Conservation (phyloP, 2,329 filamentous ascomycete genomes). For the Verticillium alfalfae region DNA sequence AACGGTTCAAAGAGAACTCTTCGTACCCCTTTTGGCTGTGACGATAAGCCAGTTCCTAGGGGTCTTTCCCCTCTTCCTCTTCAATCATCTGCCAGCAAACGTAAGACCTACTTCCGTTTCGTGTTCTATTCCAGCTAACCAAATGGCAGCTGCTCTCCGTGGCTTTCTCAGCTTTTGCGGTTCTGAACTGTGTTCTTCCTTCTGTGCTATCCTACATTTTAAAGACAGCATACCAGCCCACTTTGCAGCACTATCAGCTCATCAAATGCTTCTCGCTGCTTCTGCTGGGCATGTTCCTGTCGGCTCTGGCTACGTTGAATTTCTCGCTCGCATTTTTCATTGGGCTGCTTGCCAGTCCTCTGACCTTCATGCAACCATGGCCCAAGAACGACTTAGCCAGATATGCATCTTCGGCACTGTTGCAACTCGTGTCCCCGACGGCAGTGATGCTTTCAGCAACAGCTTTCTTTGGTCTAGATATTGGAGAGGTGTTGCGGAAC, state of each 20-base stretch:
- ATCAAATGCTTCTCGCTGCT: conserved; percentile 91
- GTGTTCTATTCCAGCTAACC: not conserved
- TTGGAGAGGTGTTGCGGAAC: conserved; percentile 59
- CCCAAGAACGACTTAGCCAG: conserved; percentile 29
- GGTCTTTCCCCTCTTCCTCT: conserved; percentile 76
- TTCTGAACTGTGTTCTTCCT: conserved; percentile 51
- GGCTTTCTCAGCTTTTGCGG: conserved; percentile 53
- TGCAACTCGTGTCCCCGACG: conserved; percentile 59
- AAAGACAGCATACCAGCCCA: conserved; percentile 44
- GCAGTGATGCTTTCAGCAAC: conserved; percentile 46
- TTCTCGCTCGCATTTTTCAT: conserved; percentile 86
- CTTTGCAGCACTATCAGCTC: conserved; percentile 66
- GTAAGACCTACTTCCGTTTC: conserved; percentile 39
- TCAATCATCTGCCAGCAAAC: conserved; percentile 65
- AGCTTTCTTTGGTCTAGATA: conserved; percentile 26
- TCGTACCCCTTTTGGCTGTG: conserved; percentile 70
- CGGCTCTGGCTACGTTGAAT: conserved; percentile 89
- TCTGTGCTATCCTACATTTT: conserved; percentile 51
- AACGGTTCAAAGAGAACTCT: conserved; percentile 56
- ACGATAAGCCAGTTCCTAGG: conserved; percentile 69
- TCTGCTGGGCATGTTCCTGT: conserved; percentile 84
- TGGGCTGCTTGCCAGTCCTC: conserved; percentile 70
- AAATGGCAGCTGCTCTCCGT: conserved; percentile 23
- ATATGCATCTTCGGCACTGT: conserved; percentile 39
- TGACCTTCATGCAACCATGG: conserved; percentile 65